A percentile compares a stretch with the other conserved stretches of the same genome.
These are phyloP conservation scores for Betula pendula DNA, from an alignment of 306 rosid genomes.

Conservation along the genomic window DNA sequence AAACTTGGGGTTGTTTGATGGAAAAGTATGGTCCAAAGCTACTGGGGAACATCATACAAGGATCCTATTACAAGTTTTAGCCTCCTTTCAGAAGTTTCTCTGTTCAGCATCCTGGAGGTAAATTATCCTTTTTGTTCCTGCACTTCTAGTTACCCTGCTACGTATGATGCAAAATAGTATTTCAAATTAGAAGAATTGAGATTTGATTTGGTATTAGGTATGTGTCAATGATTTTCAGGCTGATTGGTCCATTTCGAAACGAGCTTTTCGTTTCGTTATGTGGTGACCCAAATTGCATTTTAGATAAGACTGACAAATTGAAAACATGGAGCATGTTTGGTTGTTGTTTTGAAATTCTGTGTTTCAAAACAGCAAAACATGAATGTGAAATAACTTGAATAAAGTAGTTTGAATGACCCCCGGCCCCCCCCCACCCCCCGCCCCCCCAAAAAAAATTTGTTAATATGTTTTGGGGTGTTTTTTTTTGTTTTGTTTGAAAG, in stretches of 20 bases:
- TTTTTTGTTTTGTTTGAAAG: too few species aligned
- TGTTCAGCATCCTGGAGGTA: conserved; percentile 65
- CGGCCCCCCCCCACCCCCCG: too few species aligned
- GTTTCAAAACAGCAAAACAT: too few species aligned
- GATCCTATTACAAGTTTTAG: conserved; percentile 75
- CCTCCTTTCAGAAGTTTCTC: conserved; percentile 62
- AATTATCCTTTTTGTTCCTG: neutral
- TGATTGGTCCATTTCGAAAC: conserved; percentile 76
- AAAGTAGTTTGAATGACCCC: too few species aligned
- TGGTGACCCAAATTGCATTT: conserved; percentile 51
- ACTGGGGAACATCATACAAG: conserved; percentile 58
- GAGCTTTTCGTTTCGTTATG: conserved; percentile 65
- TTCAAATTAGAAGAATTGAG: neutral
- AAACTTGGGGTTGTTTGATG: conserved; percentile 73
- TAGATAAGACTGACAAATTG: conserved; percentile 57
- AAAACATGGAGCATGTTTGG: too few species aligned
- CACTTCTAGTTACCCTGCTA: neutral
- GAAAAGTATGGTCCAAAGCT: conserved; percentile 60
- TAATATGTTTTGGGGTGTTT: too few species aligned
- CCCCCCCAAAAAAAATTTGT: too few species aligned
- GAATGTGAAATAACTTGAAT: too few species aligned
- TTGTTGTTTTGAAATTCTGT: too few species aligned
- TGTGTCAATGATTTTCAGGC: conserved; percentile 35
- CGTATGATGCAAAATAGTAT: neutral
- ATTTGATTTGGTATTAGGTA: too few species aligned